Conservation (phyloP, 805 yeast genomes). For the Monosporozyma unispora region DNA sequence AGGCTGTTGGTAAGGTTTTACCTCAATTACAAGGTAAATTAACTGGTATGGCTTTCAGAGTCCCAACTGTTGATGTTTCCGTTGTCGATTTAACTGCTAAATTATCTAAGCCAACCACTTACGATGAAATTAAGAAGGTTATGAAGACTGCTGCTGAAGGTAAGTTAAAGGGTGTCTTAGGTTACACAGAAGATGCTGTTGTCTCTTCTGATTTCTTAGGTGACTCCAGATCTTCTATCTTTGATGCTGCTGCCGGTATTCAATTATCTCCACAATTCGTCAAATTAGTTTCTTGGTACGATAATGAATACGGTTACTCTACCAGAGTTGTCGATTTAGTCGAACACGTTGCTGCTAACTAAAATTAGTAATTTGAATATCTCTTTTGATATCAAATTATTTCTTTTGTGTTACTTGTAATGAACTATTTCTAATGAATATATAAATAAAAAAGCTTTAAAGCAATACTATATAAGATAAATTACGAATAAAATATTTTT, state of each 20-base stretch:
- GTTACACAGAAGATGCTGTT: conserved; percentile 63
- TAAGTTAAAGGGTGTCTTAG: conserved; percentile 50
- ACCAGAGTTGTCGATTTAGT: conserved; percentile 67
- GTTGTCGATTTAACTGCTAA: conserved; percentile 63
- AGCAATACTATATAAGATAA: neutral
- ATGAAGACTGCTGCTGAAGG: conserved; percentile 53
- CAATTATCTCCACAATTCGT: conserved; percentile 60
- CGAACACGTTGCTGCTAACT: conserved; percentile 43
- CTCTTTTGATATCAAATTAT: neutral
- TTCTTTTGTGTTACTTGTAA: neutral
- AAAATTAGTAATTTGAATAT: neutral
- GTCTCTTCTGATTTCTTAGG: conserved; percentile 62
- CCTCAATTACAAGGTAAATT: conserved; percentile 64
- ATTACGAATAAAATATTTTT: neutral
- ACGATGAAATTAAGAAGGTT: conserved; percentile 54
- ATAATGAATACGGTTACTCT: conserved; percentile 67
- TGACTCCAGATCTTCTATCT: conserved; percentile 54
- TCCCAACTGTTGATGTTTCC: conserved; percentile 64
- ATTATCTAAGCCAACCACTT: conserved; percentile 47
- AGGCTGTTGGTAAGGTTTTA: conserved; percentile 66
- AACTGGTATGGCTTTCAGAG: conserved; percentile 67
- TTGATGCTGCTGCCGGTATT: conserved; percentile 63
- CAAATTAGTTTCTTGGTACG: conserved; percentile 64
- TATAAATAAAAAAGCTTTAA: neutral
- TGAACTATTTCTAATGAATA: neutral